phyloP scores from a whole-genome alignment of 2,329 filamentous ascomycete species.

The Aphanoascus verrucosus region DNA sequence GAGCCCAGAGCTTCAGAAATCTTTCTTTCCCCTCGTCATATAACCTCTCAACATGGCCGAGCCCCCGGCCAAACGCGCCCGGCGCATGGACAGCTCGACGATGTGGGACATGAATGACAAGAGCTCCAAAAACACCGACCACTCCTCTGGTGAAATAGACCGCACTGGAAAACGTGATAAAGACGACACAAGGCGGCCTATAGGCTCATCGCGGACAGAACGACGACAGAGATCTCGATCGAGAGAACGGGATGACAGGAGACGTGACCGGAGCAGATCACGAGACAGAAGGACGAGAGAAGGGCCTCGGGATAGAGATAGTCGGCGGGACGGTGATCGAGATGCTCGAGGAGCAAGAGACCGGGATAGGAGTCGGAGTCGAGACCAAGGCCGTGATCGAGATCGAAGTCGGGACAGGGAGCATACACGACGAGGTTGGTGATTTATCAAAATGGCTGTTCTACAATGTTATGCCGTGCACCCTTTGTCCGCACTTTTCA shows the following conservation, averaged over 20 bases:
- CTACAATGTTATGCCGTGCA: background rate
- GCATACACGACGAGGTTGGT: constrained; percentile 32
- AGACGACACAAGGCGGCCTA: constrained; percentile 15
- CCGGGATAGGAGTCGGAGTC: constrained; percentile 19
- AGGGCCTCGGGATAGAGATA: constrained; percentile 23
- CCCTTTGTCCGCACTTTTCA: background rate
- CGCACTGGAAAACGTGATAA: constrained; percentile 24
- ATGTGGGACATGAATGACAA: constrained; percentile 47
- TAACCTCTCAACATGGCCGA: constrained; percentile 38
- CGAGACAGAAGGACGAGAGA: constrained; percentile 30
- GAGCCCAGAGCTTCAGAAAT: too few relatives aligned
- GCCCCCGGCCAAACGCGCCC: constrained; percentile 40
- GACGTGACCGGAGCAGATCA: constrained; percentile 36
- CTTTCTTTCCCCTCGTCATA: background rate
- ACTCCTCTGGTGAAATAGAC: background rate
- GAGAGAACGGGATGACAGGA: constrained; percentile 31
- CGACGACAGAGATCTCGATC: constrained; percentile 32
- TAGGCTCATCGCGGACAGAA: constrained; percentile 29
- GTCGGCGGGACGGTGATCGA: constrained; percentile 30
- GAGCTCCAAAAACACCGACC: constrained; percentile 18
- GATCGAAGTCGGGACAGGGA: constrained; percentile 18
- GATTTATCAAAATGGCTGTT: background rate
- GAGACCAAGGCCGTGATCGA: background rate
- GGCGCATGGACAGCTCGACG: constrained; percentile 47
- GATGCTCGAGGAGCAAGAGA: constrained; percentile 33